Base-by-base conservation (phyloP, 2,329 filamentous ascomycete genomes). In the Exophiala bonariae region DNA sequence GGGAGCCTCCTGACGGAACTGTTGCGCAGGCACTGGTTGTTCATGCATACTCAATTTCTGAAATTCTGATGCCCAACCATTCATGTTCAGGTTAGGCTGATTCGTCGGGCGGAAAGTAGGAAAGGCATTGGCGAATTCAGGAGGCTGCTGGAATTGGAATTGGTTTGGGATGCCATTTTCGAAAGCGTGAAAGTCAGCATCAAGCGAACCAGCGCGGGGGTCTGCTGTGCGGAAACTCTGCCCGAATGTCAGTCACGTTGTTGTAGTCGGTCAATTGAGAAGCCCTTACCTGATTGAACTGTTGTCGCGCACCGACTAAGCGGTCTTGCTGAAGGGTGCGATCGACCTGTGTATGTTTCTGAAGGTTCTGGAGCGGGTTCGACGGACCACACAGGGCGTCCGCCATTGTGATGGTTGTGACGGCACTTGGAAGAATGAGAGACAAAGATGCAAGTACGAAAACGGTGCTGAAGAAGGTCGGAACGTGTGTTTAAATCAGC, bases 271-370 rank as follows among this genome's bases (percentile, higher is more conserved):
- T 39, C 23, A 19, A 22, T 51, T 19, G 17, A 47, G 22, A 33
- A 31, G 22, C 6, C 7, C 68, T 52, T 66, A 83, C 82, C 66
- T 83, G 78, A 40, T 73, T 67, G 35, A 78, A 73, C 42, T 76
- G 69, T 44, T 77, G 73, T 50, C 78, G 76, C 8, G 75, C 70
- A 9, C 49, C 49, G 28, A 75, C 67, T 37, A 87, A 61, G 41
- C 85, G 82, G 66, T 90, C 87, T 65, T 89, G 87, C 62, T 90
- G 86, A 39, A 86, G 73, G 8, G 83, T 83, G 44, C 84, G 76
- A 63, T 90, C 85, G 53, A 80, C 76, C 39, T 83, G 76, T 9
- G 80, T 72, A 65, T 89, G 86, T 59, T 85, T 83, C 60, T 85
- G 79, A 63, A 90, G 81, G 61, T 79, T 84, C 66, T 89, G 86